These are phyloP conservation scores for Gonapodya prolifera DNA, from an alignment of 192 early-diverging fungal species.

Conservation along the genomic window DNA sequence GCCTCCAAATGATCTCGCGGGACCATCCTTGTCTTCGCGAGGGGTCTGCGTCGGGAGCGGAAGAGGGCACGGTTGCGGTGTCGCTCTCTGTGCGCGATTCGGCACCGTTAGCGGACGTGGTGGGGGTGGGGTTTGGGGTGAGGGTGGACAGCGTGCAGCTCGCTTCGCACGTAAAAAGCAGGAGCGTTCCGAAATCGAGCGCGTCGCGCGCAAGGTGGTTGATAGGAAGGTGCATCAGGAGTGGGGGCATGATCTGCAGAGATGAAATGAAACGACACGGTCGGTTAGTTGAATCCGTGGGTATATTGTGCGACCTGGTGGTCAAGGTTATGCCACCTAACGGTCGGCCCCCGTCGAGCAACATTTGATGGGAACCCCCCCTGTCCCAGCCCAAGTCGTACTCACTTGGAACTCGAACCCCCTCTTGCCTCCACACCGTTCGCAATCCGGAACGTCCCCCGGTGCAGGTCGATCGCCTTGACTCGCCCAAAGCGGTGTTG, in stretches of 20 bases:
- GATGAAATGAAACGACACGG: not conserved
- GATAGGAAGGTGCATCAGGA: conserved; percentile 65
- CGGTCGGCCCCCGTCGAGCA: too few species aligned
- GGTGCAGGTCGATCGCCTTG: conserved; percentile 42
- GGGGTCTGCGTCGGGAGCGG: too few species aligned
- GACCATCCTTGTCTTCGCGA: not conserved
- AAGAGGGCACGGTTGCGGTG: too few species aligned
- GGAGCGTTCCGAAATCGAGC: conserved; percentile 83
- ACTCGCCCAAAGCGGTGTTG: conserved; percentile 65
- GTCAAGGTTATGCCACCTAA: too few species aligned
- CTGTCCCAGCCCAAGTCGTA: not conserved
- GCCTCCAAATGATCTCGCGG: not conserved
- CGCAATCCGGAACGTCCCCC: conserved; percentile 50
- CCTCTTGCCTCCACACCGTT: conserved; percentile 52
- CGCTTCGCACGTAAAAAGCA: conserved; percentile 72
- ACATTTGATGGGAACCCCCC: too few species aligned
- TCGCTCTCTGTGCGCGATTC: not conserved
- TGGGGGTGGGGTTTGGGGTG: not conserved
- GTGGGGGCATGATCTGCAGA: conserved; percentile 67
- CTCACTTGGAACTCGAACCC: conserved; percentile 83
- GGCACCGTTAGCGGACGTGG: not conserved
- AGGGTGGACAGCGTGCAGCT: conserved; percentile 39
- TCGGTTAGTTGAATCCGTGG: too few species aligned
- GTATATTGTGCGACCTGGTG: too few species aligned
- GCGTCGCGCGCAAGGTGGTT: conserved; percentile 53